Conservation (phyloP, 345 rosid genomes). For the Noccaea bulbosa region DNA sequence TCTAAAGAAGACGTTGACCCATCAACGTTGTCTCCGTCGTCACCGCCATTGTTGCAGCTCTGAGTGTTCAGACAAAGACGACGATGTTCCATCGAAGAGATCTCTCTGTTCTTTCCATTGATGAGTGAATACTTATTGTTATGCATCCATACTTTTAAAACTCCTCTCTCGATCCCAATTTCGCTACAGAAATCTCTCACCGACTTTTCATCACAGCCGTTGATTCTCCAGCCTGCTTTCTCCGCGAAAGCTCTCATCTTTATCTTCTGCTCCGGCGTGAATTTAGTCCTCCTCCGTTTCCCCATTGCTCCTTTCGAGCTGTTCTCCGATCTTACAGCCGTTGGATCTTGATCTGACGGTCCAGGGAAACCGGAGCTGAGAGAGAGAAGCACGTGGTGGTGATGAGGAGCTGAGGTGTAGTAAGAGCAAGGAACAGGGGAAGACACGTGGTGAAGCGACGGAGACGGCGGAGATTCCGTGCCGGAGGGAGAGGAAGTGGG, state of each 20-base stretch:
- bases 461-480: slow-evolving; percentile 39
- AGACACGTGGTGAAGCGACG: slow-evolving; percentile 46
- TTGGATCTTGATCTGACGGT: slow-evolving; percentile 46
- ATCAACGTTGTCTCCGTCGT: slow-evolving; percentile 29
- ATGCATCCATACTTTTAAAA: slow-evolving; percentile 89
- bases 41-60: slow-evolving; percentile 25
- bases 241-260: slow-evolving; percentile 75
- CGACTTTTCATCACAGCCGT: slow-evolving; percentile 53
- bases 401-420: slow-evolving; percentile 64
- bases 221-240: slow-evolving; percentile 74
- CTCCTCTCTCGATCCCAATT: slow-evolving; percentile 64
- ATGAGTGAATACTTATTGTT: slow-evolving; percentile 64
- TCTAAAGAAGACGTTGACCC: slow-evolving; percentile 40
- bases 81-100: slow-evolving; percentile 13
- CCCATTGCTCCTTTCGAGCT: slow-evolving; percentile 49
- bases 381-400: slow-evolving; percentile 54
- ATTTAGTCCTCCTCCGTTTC: slow-evolving; percentile 67
- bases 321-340: slow-evolving; percentile 31
- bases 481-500: slow-evolving; percentile 42
- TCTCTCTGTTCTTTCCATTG: slow-evolving; percentile 45
- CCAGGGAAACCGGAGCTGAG: slow-evolving; percentile 51
- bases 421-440: slow-evolving; percentile 68
- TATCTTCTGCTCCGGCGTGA: slow-evolving; percentile 67
- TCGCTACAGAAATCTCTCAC: slow-evolving; percentile 62
- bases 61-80: slow-evolving; percentile 35